These are phyloP conservation scores for Ilyonectria sp. DNA, from an alignment of 2,329 filamentous ascomycete genomes.

Conservation along the genomic window DNA sequence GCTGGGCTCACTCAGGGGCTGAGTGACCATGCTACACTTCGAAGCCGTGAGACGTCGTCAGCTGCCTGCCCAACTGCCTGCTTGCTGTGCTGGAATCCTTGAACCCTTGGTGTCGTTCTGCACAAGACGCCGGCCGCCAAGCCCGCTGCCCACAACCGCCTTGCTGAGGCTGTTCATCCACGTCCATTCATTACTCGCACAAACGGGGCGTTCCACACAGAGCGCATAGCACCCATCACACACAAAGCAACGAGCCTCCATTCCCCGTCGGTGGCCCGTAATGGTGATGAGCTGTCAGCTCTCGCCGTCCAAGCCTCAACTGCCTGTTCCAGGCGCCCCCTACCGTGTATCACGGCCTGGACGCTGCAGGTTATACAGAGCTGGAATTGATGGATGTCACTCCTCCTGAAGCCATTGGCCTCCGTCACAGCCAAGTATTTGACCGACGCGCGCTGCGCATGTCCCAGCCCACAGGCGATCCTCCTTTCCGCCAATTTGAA, in stretches of 20 bases:
- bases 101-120: slow-evolving; percentile 23
- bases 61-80: slow-evolving; percentile 23
- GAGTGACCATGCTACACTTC: slow-evolving; percentile 35
- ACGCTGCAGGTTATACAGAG: slow-evolving; percentile 4
- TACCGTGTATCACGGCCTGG: slow-evolving; percentile 27
- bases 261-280: slow-evolving; percentile 21
- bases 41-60: slow-evolving; percentile 45
- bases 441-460: slow-evolving; percentile 28
- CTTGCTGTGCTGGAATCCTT: slow-evolving; percentile 36
- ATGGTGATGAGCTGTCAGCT: slow-evolving; percentile 36
- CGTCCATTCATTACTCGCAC: slow-evolving; percentile 28
- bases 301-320: slow-evolving; percentile 34
- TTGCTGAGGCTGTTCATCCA: slow-evolving; percentile 10
- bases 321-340: slow-evolving; percentile 34
- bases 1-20: slow-evolving; percentile 43
- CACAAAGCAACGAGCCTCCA: slow-evolving; percentile 28
- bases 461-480: slow-evolving; percentile 42
- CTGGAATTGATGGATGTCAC: slow-evolving; percentile 3
- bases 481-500: slow-evolving; percentile 36
- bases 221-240: slow-evolving; percentile 11
- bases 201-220: slow-evolving; percentile 17
- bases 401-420: slow-evolving; percentile 27
- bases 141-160: slow-evolving; percentile 2
- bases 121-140: slow-evolving; percentile 22
- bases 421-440: slow-evolving; percentile 30